Evolutionary conservation across 2,329 filamentous ascomycete genomes (phyloP), one percentile per base, ranked within the genome.

Genomic region (Pleomassaria siparia): DNA sequence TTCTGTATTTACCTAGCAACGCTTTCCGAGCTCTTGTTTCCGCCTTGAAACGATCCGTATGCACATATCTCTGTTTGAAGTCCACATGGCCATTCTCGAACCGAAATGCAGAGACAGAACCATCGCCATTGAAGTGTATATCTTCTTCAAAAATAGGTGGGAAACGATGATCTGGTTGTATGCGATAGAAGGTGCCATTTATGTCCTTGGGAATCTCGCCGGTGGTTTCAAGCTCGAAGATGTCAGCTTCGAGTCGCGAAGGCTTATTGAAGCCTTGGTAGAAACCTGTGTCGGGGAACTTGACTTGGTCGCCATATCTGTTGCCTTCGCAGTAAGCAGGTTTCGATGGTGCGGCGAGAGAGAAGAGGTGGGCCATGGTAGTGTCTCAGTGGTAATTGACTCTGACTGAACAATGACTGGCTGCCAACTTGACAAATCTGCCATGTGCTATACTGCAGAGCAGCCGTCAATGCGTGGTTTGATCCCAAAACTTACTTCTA

Each of bases 1-100:
- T 84, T 15, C 81, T 71, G 52, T 84, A 84, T 33, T 75, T 71
- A 0, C 81, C 81, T 43, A 84, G 81, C 12, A 84, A 59, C 1
- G 66, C 60, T 28, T 60, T 67, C 12, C 67, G 46, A 1, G 71
- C 73, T 29, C 62, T 63, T 3, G 60, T 68, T 51, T 76, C 73
- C 9, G 65, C 62, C 40, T 68, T 63, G 51, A 66, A 75, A 1
- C 73, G 62, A 43, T 76, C 72, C 0, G 74, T 76, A 16, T 71
- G 66, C 16, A 75, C 70, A 52, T 71, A 76, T 29, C 69, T 62
- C 22, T 73, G 72, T 47, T 70, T 72, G 54, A 76, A 73, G 49
- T 74, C 65, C 2, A 72, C 72, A 47, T 71, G 70, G 2, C 73
- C 73, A 42, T 72, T 56, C 16, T 72, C 60, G 43, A 76, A 74